A percentile compares a stretch with the other conserved stretches of the same genome.
Conservation (phyloP, 1,284 basidiomycete species). For the Vanrija humicola region DNA sequence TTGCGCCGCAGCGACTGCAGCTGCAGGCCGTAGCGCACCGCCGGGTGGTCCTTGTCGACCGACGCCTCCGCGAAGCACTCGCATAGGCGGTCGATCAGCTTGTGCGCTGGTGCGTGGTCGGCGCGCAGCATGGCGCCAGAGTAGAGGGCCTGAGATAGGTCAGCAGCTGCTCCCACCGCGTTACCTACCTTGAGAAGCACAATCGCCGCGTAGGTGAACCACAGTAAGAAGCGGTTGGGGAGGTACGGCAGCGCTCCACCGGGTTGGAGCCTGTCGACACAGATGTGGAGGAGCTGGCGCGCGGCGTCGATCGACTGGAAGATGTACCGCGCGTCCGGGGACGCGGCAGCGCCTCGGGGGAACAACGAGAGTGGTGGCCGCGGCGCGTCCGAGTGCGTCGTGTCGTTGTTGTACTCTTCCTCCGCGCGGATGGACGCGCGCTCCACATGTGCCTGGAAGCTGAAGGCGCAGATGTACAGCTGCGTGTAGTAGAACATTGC, state of each 20-base stretch:
- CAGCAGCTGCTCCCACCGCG: background rate
- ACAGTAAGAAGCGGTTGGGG: conserved; percentile 44
- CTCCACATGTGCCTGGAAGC: conserved; percentile 50
- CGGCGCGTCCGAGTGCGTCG: conserved; percentile 8
- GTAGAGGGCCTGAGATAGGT: conserved; percentile 36
- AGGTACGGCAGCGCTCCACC: conserved; percentile 46
- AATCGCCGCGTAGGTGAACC: conserved; percentile 48
- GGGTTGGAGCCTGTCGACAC: conserved; percentile 43
- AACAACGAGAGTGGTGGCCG: conserved; percentile 37
- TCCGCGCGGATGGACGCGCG: conserved; percentile 43
- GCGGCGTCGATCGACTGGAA: conserved; percentile 47
- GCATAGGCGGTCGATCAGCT: conserved; percentile 42
- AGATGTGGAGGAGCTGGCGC: conserved; percentile 42
- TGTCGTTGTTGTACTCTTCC: conserved; percentile 26
- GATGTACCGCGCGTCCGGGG: conserved; percentile 47
- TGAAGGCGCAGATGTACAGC: conserved; percentile 48
- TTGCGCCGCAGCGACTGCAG: conserved; percentile 33
- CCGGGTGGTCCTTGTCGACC: conserved; percentile 41
- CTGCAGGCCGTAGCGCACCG: conserved; percentile 42
- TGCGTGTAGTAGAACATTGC: conserved; percentile 45
- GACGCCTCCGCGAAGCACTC: conserved; percentile 34
- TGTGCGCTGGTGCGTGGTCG: conserved; percentile 35
- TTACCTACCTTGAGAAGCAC: conserved; percentile 34
- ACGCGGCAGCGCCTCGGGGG: conserved; percentile 43
- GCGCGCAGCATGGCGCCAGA: conserved; percentile 48